A percentile compares a stretch with the other conserved stretches of the same genome.
These are phyloP conservation scores for Pseudevernia furfuracea DNA, from an alignment of 495 filamentous ascomycete genomes.

Conservation along the genomic window DNA sequence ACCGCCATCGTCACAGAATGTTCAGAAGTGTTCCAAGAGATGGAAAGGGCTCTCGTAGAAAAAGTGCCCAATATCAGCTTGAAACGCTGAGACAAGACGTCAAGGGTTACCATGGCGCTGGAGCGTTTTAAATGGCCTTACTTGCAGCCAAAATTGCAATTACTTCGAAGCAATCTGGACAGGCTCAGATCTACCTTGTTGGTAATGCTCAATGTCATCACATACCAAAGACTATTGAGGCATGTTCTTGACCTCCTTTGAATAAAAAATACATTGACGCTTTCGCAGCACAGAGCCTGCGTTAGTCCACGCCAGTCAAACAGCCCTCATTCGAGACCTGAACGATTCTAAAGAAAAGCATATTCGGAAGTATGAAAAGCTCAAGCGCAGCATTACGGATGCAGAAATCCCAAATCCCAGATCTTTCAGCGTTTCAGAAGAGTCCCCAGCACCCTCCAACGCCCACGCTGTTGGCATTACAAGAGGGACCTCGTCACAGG, in stretches of 20 bases:
- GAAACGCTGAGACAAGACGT: neutral
- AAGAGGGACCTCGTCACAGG: too few species aligned
- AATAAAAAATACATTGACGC: too few species aligned
- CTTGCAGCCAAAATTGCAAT: slow-evolving; percentile 26
- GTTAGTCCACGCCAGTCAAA: neutral
- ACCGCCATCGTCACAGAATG: slow-evolving; percentile 25
- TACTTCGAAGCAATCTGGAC: slow-evolving; percentile 29
- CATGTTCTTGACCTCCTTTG: too few species aligned
- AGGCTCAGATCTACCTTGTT: slow-evolving; percentile 32
- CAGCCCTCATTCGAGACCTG: neutral
- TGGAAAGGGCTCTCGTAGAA: slow-evolving; percentile 26
- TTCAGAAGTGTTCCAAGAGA: slow-evolving; percentile 27
- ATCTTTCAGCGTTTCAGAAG: neutral
- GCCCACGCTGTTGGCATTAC: too few species aligned
- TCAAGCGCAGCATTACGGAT: neutral
- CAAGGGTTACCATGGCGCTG: slow-evolving; percentile 4
- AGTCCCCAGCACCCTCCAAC: too few species aligned
- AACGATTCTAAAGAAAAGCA: neutral
- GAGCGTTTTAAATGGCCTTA: slow-evolving; percentile 24
- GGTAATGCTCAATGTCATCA: slow-evolving; percentile 34
- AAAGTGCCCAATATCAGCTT: neutral
- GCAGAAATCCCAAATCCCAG: neutral
- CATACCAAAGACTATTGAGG: slow-evolving; percentile 9
- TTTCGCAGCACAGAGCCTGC: neutral
- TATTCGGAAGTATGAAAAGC: neutral